Percentiles rank a stretch among this genome's conserved stretches.
phyloP scores from a whole-genome alignment of 257 asterid genomes.

The Nicotiana obtusifolia region DNA sequence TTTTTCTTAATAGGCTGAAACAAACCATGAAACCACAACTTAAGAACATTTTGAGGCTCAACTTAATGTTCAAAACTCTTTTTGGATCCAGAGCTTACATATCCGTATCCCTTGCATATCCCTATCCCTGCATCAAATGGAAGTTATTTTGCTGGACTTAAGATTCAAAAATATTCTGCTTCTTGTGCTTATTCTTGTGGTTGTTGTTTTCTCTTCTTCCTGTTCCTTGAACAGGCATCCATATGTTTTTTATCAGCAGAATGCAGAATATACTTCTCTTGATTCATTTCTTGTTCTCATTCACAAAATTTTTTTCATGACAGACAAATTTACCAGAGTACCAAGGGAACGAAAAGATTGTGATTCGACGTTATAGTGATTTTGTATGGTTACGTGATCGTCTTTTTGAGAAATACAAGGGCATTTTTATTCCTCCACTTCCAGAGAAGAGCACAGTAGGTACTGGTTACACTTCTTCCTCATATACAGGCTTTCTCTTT shows the following conservation, averaged over 20 bases:
- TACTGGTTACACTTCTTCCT: constrained; percentile 24
- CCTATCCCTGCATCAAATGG: not conserved
- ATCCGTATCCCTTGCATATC: not conserved
- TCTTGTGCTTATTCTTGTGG: constrained; percentile 2
- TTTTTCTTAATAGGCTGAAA: not conserved
- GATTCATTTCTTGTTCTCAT: not conserved
- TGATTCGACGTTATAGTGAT: constrained; percentile 88
- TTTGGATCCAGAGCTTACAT: not conserved
- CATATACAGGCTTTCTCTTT: not conserved
- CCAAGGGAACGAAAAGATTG: constrained; percentile 87
- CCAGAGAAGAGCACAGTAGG: constrained; percentile 99
- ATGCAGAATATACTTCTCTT: not conserved
- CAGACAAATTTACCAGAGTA: constrained; percentile 91
- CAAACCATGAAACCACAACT: not conserved
- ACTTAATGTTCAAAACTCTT: not conserved
- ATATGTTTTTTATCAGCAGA: not conserved
- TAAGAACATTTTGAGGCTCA: not conserved
- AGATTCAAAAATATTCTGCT: not conserved
- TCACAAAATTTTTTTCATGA: constrained; percentile 14
- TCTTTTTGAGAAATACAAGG: constrained; percentile 88
- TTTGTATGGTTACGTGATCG: constrained; percentile 95
- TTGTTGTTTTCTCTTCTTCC: not conserved
- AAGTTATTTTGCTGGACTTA: not conserved
- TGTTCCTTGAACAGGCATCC: not conserved
- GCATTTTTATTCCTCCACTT: constrained; percentile 93